Evolutionary conservation across 495 filamentous ascomycete species (phyloP), one percentile per base, ranked within the genome.

Genomic region (Podospora fimiseda): DNA sequence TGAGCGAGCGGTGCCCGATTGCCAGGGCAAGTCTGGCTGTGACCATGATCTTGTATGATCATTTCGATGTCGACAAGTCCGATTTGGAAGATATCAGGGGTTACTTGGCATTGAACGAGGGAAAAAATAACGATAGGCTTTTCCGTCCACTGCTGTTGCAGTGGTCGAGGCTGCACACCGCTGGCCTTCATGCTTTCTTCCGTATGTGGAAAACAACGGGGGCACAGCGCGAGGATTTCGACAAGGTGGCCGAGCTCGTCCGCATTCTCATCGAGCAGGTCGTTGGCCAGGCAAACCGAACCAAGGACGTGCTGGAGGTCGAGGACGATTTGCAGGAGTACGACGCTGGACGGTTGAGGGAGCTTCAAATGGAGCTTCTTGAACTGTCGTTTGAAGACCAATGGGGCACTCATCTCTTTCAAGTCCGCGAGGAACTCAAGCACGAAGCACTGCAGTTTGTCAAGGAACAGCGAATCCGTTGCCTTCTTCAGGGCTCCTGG

Each of bases 391-490:
- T 96, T 60, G 93, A 97, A 65, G 89, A 91, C 63, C 87, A 83
- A 23, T 97, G 94, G 94, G 90, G 90, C 0, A 82, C 88, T 56
- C 90, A 97, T 67, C 75, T 98, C 19, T 72, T 73, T 57, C 89
- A 95, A 66, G 89, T 96, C 11, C 85, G 91, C n/a, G 89, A 96
- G 41, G 88, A 96, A 69, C 74, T 97, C 9, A 86, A 92, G 57
- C 83, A 91, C 58, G 93, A 98, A 63, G 90, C 93, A 18, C 70
- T 95, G 37, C 88, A 95, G 59, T 98, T 98, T 61, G 86, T 97
- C 62, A 96, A 93, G 63, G 93, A 98, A 67, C 93, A 98, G 66
- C 83, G 93, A 43, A 87, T 96, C 49, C 80, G 94, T n/a, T 96
- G 89, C 65, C 74, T 99, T 13, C 75, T 96, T 11, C 80, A 87